A percentile compares a stretch with the other conserved stretches of the same genome.
Evolutionary conservation across 169 alveolate species (phyloP).

Genomic region (Plasmodium yoelii): DNA sequence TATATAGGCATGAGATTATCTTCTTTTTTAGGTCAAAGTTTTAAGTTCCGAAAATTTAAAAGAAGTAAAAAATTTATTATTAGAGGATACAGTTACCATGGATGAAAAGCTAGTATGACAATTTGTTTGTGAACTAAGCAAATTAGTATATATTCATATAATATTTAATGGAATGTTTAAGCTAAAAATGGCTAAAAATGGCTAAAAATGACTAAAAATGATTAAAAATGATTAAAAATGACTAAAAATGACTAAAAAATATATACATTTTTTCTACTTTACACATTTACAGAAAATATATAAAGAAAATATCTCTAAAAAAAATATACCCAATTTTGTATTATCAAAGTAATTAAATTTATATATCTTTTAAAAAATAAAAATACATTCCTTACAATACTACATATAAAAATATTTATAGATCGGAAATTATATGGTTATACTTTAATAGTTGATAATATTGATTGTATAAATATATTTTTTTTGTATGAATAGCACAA

Average conservation of each 20-base stretch:
- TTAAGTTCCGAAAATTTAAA: constrained; percentile 20
- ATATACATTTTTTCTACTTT: neutral
- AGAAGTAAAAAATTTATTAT: constrained; percentile 22
- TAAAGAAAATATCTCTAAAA: constrained; percentile 40
- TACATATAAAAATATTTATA: too few species aligned
- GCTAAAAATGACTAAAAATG: neutral
- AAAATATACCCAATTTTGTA: neutral
- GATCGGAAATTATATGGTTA: too few species aligned
- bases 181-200: neutral
- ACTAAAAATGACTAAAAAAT: neutral
- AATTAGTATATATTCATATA: too few species aligned
- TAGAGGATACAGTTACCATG: constrained; percentile 14
- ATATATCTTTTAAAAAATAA: neutral
- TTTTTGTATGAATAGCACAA: neutral
- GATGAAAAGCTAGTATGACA: constrained; percentile 26
- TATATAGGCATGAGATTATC: too few species aligned
- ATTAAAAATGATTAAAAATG: neutral
- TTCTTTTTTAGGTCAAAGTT: constrained; percentile 10
- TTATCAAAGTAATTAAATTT: constrained; percentile 1
- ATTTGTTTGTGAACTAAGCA: too few species aligned
- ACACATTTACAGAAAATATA: constrained; percentile 31
- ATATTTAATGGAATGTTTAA: too few species aligned
- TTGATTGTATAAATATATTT: too few species aligned
- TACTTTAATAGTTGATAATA: too few species aligned
- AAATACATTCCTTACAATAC: neutral